Base-by-base conservation (phyloP, 1,139 yeast species). In the Geotrichum bryndzae region DNA sequence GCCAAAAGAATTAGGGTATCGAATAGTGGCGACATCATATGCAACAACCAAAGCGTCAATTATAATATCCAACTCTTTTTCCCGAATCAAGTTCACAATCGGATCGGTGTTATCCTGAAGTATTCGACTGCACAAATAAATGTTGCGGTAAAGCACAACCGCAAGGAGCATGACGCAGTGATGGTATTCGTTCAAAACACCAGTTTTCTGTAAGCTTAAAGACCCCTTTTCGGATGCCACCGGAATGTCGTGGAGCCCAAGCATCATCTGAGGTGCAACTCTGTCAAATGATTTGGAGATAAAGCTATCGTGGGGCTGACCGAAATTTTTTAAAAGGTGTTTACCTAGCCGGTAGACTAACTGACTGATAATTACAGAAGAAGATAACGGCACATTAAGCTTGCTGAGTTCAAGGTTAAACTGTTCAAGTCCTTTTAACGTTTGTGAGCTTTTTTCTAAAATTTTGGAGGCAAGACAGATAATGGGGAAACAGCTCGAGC, bases 21-120 rank as follows among this genome's bases (percentile, higher is more conserved):
- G 38, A 54, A 58, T 50, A 23, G 51, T 54, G 7, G 61, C 54
- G 46, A 58, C 50, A 41, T 54, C 61, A 50, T 29, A 54, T 2
- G 61, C 58, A 11, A 45, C 50, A 33, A 38, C 27, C 11, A 58
- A 25, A n/a, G 61, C 57, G 11, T 54, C 52, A 1, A 53, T 27
- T 6, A 54, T 54, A 13, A 54, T 27, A 7, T 51, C 22, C 2
- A 58, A 45, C 23, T 58, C 61, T 11, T 58, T 29, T 35, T 58
- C 54, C 18, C 58, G 41, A 15, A 58, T 31, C 31, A 2, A 31
- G 22, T 5, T 48, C n/a, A 58, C 18, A n/a, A 15, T 46, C 13
- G n/a, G 11, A 25, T 54, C 57, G 1, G 35, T 53, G 18, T 23
- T 48, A 8, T 25, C 57, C 23, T 46, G 41, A 25, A 54, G 38